Evolutionary conservation across 2,329 filamentous ascomycete genomes (phyloP).

Genomic region (Aureobasidium sp.): DNA sequence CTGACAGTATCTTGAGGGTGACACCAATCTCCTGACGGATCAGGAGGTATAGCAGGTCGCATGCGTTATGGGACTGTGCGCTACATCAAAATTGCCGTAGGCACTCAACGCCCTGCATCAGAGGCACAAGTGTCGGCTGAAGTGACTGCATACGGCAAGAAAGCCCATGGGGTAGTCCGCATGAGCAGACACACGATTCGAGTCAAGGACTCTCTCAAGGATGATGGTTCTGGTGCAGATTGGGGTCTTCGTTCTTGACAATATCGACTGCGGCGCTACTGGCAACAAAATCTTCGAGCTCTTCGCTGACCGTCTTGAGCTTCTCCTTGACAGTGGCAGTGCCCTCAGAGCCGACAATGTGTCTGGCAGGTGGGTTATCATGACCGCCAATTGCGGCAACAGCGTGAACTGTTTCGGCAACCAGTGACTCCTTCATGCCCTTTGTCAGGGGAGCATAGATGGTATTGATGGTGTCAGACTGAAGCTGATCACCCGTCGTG

Average conservation of each 20-base stretch:
- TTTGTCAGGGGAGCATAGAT: slow-evolving; percentile 69
- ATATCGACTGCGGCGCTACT: slow-evolving; percentile 81
- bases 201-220: not conserved
- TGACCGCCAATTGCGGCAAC: slow-evolving; percentile 88
- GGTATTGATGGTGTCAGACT: slow-evolving; percentile 49
- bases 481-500: slow-evolving; percentile 40
- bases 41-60: not conserved
- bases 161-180: not conserved
- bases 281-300: slow-evolving; percentile 92
- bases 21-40: not conserved
- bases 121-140: not conserved
- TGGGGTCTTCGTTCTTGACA: slow-evolving; percentile 24
- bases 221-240: not conserved
- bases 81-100: not conserved
- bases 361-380: slow-evolving; percentile 87
- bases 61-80: slow-evolving; percentile 3
- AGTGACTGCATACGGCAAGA: not conserved
- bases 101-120: not conserved
- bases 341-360: slow-evolving; percentile 89
- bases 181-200: not conserved
- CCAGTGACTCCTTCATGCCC: slow-evolving; percentile 63
- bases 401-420: slow-evolving; percentile 84
- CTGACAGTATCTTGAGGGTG: no score
- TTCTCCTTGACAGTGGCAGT: slow-evolving; percentile 89
- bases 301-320: slow-evolving; percentile 90